Conservation (phyloP, 352 stramenopile genomes). For the Globisporangium barbulae region DNA sequence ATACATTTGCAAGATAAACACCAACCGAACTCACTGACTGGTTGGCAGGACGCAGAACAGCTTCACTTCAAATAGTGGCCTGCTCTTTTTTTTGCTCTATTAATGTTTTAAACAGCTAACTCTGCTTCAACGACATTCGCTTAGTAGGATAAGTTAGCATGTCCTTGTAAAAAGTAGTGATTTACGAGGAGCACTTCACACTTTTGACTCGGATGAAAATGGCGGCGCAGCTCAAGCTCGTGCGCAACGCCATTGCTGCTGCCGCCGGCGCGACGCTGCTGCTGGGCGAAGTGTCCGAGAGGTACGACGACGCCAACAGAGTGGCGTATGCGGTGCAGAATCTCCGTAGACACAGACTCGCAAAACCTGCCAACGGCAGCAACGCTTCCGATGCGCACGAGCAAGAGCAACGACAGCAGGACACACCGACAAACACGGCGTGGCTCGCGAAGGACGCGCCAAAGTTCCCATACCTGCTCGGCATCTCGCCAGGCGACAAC, state of each 20-base stretch:
- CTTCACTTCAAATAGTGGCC: too few relatives aligned
- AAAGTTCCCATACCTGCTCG: conserved; percentile 68
- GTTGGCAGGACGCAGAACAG: background rate
- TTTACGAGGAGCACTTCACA: background rate
- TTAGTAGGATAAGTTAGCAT: background rate
- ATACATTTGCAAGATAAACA: too few relatives aligned
- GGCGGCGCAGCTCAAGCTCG: conserved; percentile 18
- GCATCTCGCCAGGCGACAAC: conserved; percentile 54
- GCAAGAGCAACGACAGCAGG: conserved; percentile 3
- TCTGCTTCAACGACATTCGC: background rate
- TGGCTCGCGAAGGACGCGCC: conserved; percentile 53
- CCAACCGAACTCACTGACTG: background rate
- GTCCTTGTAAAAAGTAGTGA: too few relatives aligned
- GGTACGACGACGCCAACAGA: conserved; percentile 36
- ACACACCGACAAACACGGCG: conserved; percentile 7
- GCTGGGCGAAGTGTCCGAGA: conserved; percentile 34
- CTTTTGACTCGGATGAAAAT: conserved; percentile 3
- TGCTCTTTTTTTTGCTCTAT: too few relatives aligned
- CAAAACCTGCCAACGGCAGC: background rate
- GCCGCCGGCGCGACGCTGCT: conserved; percentile 24
- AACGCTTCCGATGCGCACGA: conserved; percentile 2
- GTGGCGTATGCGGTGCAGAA: conserved; percentile 35
- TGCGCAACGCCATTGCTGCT: conserved; percentile 14
- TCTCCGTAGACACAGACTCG: conserved; percentile 18
- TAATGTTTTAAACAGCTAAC: too few relatives aligned